Evolutionary conservation across 352 stramenopile species (phyloP), one percentile per base, ranked within the genome.

Genomic region (Blastocystis sp.): DNA sequence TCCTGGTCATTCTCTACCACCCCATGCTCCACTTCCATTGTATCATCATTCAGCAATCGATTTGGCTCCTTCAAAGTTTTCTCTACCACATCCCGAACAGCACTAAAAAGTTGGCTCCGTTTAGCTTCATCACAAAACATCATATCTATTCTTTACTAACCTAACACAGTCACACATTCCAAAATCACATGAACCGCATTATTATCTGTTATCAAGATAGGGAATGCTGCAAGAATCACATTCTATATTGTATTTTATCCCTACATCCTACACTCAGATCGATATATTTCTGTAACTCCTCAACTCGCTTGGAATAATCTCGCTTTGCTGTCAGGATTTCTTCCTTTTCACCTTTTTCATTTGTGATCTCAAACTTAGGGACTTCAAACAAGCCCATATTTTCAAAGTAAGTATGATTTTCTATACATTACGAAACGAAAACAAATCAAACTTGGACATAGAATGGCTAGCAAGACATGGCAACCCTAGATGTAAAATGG

Each of bases 271-370:
- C 43, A 34, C 20, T 45, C 26, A 84, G 34, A 9, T 68, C 3
- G 23, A 84, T 26, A 3, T 64, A 34, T 11, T 56, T 23, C 50
- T 84, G 73, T 23, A 84, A 45, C 26, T 84, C 73, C 29, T 84
- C 62, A 47, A 84, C 73, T 43, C 73, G 73, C 47, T 66, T 39
- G 0, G 53, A 26, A 45, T 66, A 84, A 55, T 84, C 73, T 53
- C 62, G 59, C 73, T 84, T 84, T 4, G 29, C 50, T 6, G 73
- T 84, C 9, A 54, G 34, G 6, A 84, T 20, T 29, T 69, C 73
- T 45, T 84, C 73, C 54, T 84, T 84, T 55, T 84, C 73, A n/a
- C 73, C 73, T 55, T 84, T 84, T n/a, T 84, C 73, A 55, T 84
- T 84, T 11, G 23, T 84, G 73, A 84, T 47, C 5, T 50, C 68